Evolutionary conservation across 179 eudicot species (phyloP), one percentile per base, ranked within the genome.

Genomic region (Spinacia oleracea): DNA sequence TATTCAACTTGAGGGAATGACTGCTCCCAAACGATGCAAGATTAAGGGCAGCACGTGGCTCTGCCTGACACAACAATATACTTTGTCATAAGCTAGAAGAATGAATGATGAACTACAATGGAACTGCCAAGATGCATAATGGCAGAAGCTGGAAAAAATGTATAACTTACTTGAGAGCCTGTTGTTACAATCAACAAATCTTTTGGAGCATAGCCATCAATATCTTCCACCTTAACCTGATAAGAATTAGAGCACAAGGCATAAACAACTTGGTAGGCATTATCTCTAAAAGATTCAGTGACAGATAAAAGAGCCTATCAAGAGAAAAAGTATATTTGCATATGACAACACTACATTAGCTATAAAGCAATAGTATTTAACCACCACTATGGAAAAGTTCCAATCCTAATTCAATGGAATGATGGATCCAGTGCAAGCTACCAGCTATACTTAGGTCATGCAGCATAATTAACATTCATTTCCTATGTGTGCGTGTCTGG

Each of bases 41-140:
- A 85, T 95, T 93, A 81, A 95, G 87, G 70, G 98, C 98, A 76
- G 98, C 98, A 89, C 98, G 98, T 71, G 97, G 91, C 82, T 95
- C 98, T 86, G 97, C 98, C 98, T 95, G 94, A 91, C 90, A 93
- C 88, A 86, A 82, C 72, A 78, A 66, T 77, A 79, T 27, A 84
- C n/a, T 53, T 63, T 67, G 77, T 85, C 86, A 83, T 73, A 75
- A 25, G 14, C 10, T 9, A 8, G 63, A 62, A 27, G 10, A 84
- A 45, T 12, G 32, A 11, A 53, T 56, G 51, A 64, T 40, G 48
- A 78, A 70, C 55, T 50, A 16, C 14, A 31, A 59, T 23, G 29
- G 40, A 18, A 58, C 21, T 66, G 63, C 56, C 31, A 29, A 55
- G 53, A 69, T 71, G 51, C 50, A 69, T 34, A 27, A n/a, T 10